phyloP scores from a whole-genome alignment of 805 yeast species.

The Saccharomycopsis microspora region DNA sequence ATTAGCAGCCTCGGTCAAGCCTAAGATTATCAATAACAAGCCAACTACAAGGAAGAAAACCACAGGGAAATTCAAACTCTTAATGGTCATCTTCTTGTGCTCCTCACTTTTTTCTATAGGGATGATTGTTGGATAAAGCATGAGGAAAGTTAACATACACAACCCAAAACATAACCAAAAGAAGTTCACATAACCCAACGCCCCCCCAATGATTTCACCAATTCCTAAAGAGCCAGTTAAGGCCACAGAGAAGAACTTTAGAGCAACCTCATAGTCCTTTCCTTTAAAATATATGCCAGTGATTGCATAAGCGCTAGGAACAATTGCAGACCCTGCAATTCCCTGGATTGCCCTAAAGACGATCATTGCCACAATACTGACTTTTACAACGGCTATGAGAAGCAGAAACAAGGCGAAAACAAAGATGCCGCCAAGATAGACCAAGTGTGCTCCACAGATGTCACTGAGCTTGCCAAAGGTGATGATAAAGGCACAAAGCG shows the following conservation, averaged over 20 bases:
- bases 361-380: constrained; percentile 25
- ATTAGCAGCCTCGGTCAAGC: constrained; percentile 12
- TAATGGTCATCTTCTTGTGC: constrained; percentile 16
- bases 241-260: constrained; percentile 21
- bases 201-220: constrained; percentile 14
- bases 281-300: constrained; percentile 24
- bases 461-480: constrained; percentile 32
- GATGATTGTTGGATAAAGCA: constrained; percentile 22
- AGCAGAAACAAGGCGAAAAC: constrained; percentile 21
- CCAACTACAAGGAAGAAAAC: constrained; percentile 29
- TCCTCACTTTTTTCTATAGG: constrained; percentile 21
- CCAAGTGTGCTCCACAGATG: constrained; percentile 23
- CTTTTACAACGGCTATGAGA: constrained; percentile 27
- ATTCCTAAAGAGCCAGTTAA: constrained; percentile 19
- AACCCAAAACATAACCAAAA: constrained; percentile 14
- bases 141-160: constrained; percentile 16
- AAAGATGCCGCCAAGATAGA: constrained; percentile 21
- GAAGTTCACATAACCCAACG: constrained; percentile 10
- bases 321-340: constrained; percentile 28
- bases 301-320: constrained; percentile 28
- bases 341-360: constrained; percentile 37
- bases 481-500: constrained; percentile 33
- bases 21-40: constrained; percentile 21
- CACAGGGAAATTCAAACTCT: constrained; percentile 27
- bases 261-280: constrained; percentile 20